Base-by-base conservation (phyloP, 164 flowering plant genomes). In the Sedum album region DNA sequence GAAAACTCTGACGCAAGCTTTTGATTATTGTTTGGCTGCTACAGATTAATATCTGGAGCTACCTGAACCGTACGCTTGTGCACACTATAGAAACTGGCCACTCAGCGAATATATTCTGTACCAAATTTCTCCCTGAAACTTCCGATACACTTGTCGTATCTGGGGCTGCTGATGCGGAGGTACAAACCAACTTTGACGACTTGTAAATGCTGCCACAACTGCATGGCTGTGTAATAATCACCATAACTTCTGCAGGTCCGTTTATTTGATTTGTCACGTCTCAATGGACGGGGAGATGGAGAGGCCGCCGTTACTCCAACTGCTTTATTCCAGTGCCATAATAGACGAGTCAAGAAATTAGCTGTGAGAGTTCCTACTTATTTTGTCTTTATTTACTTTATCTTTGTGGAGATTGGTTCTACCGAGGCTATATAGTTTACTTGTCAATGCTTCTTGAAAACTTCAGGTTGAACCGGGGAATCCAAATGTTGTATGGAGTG, bases 401-500 rank as follows among this genome's bases (percentile, higher is more conserved):
- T 30, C 18, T 11, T 72, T 13, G 10, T 65, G 33, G 21, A 44
- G 23, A 48, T 53, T 48, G 44, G 30, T 46, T 21, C 28, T 41
- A 1, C 30, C 46, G 23, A 57, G 33, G 36, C 36, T 67, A 7
- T 70, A 26, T 31, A 31, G 15, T 4, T 57, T 10, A 31, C 49
- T 55, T 4, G 48, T 61, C 46, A 31, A 65, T 25, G 31, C 20
- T 68, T 38, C 69, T 46, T 21, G 53, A 25, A 55, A 69, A 10
- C 57, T 71, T 69, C 73, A 94, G 98, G 98, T 94, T 75, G 98
- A 94, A 83, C 81, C 76, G 70, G 97, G 96, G 69, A 94, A 94
- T 51, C 98, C 98, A 41, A 83, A 91, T 88, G 87, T 94, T 26
- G 93, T 94, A 10, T 91, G 96, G 96, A 94, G 98, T 84, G 98